Evolutionary conservation across 257 asterid genomes (phyloP).

Genomic region (Penstemon eatonii): DNA sequence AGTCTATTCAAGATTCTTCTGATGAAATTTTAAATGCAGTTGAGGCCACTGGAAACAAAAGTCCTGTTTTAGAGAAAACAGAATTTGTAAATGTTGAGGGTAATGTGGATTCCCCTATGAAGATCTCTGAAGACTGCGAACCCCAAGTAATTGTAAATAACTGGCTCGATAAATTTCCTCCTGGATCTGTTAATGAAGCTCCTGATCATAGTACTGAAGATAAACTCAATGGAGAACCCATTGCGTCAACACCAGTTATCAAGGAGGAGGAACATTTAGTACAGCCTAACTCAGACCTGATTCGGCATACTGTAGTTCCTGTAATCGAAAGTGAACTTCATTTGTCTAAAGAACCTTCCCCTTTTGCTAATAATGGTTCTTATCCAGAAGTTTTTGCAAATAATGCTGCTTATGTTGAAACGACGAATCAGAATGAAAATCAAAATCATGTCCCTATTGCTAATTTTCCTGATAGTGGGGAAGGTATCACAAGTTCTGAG

Average conservation of each 20-base stretch:
- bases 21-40: slow-evolving; percentile 15
- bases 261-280: neutral
- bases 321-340: slow-evolving; percentile 10
- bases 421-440: neutral
- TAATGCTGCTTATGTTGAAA: neutral
- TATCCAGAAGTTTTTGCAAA: slow-evolving; percentile 11
- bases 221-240: slow-evolving; percentile 17
- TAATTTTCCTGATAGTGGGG: slow-evolving; percentile 9
- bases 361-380: slow-evolving; percentile 16
- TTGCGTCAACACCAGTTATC: neutral
- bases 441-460: slow-evolving; percentile 1
- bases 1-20: slow-evolving; percentile 21
- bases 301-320: slow-evolving; percentile 4
- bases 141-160: slow-evolving; percentile 4
- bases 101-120: slow-evolving; percentile 7
- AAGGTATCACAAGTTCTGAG: slow-evolving; percentile 2
- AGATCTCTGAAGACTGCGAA: slow-evolving; percentile 25
- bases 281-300: neutral
- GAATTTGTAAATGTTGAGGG: slow-evolving; percentile 7
- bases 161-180: slow-evolving; percentile 18
- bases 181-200: slow-evolving; percentile 21
- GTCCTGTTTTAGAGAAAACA: slow-evolving; percentile 7
- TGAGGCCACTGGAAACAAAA: slow-evolving; percentile 14
- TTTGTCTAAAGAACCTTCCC: slow-evolving; percentile 21
- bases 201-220: slow-evolving; percentile 15